Conservation (phyloP, 768 basidiomycete genomes). For the Hemileccinum rubropunctum region DNA sequence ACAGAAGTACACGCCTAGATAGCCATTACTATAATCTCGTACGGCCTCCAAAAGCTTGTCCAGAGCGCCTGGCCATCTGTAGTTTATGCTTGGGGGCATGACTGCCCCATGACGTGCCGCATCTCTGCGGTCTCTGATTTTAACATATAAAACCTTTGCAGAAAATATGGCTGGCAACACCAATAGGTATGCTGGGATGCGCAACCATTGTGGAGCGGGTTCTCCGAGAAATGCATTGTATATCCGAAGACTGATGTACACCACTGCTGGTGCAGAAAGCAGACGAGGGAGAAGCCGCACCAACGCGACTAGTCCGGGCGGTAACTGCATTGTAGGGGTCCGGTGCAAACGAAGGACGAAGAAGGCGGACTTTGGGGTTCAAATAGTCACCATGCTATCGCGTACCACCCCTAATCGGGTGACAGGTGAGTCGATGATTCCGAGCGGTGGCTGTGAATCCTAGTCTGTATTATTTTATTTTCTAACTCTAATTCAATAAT, state of each 20-base stretch:
- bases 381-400: too few species aligned
- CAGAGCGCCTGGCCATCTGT: constrained; percentile 42
- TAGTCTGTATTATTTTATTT: too few species aligned
- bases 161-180: constrained; percentile 25
- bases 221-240: constrained; percentile 7
- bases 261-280: constrained; percentile 15
- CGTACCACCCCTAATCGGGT: too few species aligned
- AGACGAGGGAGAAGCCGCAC: too few species aligned
- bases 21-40: constrained; percentile 41
- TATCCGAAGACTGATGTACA: constrained; percentile 8
- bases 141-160: constrained; percentile 37
- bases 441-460: too few species aligned
- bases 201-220: constrained; percentile 12
- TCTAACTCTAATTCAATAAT: too few species aligned
- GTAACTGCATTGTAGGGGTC: too few species aligned
- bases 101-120: constrained; percentile 53
- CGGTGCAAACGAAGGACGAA: too few species aligned
- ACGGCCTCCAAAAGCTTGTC: constrained; percentile 42
- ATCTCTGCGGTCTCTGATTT: constrained; percentile 40
- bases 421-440: too few species aligned
- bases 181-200: constrained; percentile 18
- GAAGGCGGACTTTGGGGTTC: too few species aligned
- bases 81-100: constrained; percentile 39
- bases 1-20: constrained; percentile 37
- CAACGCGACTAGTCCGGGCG: constrained; percentile 36